These are phyloP conservation scores for Candida lessepsii DNA, from an alignment of 805 yeast genomes.

Conservation along the genomic window DNA sequence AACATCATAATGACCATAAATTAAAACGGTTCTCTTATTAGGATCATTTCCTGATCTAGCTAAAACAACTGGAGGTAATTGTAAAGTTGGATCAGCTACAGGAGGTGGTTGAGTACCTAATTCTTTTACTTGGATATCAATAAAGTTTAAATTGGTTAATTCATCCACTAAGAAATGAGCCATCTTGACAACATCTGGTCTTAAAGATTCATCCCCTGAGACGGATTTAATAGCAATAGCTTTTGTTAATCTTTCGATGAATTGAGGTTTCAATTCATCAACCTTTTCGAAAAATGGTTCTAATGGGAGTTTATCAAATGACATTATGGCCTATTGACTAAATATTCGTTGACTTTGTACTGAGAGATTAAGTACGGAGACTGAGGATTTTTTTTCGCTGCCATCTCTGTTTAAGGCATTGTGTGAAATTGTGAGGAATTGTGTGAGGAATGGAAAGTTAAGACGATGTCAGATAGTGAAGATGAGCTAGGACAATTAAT, in stretches of 20 bases:
- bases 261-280: constrained; percentile 71
- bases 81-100: constrained; percentile 60
- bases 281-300: constrained; percentile 58
- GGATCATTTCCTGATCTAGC: constrained; percentile 85
- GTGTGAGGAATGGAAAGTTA: neutral
- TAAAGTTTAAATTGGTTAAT: constrained; percentile 70
- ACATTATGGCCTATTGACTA: constrained; percentile 22
- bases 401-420: constrained; percentile 4
- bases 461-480: constrained; percentile 9
- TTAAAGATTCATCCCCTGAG: constrained; percentile 81
- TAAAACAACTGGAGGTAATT: constrained; percentile 92
- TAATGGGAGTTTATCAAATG: constrained; percentile 40
- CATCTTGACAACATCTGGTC: constrained; percentile 89
- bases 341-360: neutral
- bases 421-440: too few species aligned
- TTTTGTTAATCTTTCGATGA: constrained; percentile 65
- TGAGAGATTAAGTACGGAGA: neutral
- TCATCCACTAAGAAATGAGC: constrained; percentile 76
- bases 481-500: constrained; percentile 5
- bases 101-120: constrained; percentile 94
- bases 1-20: constrained; percentile 97
- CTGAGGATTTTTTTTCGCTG: neutral
- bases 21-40: constrained; percentile 78
- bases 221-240: constrained; percentile 97
- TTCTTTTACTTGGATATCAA: constrained; percentile 76